Evolutionary conservation across 768 basidiomycete genomes (phyloP).

Genomic region (Kwoniella heveanensis): DNA sequence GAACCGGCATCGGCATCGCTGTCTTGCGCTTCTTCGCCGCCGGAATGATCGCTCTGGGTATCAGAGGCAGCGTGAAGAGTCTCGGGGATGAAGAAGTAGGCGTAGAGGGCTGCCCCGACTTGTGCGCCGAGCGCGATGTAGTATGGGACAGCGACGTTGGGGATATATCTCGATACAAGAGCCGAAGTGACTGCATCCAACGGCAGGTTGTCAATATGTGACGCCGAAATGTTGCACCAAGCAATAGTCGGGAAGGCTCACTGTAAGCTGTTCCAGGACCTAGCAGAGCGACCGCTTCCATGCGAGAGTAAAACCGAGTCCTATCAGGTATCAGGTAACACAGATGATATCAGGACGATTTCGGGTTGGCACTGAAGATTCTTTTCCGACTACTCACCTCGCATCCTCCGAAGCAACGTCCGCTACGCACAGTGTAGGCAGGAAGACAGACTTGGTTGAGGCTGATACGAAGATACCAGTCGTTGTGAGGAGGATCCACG

Average conservation of each 20-base stretch:
- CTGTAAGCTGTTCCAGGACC: constrained; percentile 44
- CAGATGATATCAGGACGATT: neutral
- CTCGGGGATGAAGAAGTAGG: constrained; percentile 37
- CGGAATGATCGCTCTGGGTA: constrained; percentile 17
- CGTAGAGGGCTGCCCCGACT: constrained; percentile 36
- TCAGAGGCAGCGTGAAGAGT: constrained; percentile 25
- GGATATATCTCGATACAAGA: constrained; percentile 40
- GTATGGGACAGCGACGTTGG: constrained; percentile 39
- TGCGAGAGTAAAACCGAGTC: constrained; percentile 44
- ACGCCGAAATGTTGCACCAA: too few species aligned
- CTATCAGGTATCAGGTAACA: constrained; percentile 20
- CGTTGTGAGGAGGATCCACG: constrained; percentile 38
- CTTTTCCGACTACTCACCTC: constrained; percentile 21
- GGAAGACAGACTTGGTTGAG: constrained; percentile 45
- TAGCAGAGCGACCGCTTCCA: constrained; percentile 45
- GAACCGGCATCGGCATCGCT: neutral
- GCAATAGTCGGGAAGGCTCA: too few species aligned
- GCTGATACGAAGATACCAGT: constrained; percentile 47
- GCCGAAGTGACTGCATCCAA: constrained; percentile 48
- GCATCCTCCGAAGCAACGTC: constrained; percentile 40
- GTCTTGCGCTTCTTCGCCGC: constrained; percentile 15
- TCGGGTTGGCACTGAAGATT: too few species aligned
- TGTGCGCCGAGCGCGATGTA: constrained; percentile 45
- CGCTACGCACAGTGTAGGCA: constrained; percentile 42
- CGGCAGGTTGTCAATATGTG: too few species aligned